These are phyloP conservation scores for Botryotinia calthae DNA, from an alignment of 2,329 filamentous ascomycete species.

Conservation along the genomic window DNA sequence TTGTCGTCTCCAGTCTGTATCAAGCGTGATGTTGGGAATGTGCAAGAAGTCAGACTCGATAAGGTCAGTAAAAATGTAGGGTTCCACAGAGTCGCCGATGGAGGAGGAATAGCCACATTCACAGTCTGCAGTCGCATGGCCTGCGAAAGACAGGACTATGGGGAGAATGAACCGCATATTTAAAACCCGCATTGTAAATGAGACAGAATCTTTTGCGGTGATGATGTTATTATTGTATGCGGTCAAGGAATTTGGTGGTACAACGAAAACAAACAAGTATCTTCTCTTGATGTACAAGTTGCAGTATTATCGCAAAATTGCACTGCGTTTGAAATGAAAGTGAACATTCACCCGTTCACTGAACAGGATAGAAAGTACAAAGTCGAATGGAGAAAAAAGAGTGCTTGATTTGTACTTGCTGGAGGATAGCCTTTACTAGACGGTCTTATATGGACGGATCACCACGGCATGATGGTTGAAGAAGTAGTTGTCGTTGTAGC, in stretches of 20 bases:
- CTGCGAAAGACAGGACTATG: background rate
- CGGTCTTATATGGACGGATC: background rate
- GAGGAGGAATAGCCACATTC: constrained; percentile 69
- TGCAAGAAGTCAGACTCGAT: constrained; percentile 71
- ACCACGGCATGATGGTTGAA: background rate
- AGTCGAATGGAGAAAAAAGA: background rate
- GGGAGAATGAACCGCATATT: constrained; percentile 7
- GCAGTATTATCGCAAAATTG: background rate
- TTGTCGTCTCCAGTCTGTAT: constrained; percentile 64
- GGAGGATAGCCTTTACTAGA: background rate
- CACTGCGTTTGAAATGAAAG: constrained; percentile 6
- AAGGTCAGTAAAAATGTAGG: constrained; percentile 62
- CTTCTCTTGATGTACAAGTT: background rate
- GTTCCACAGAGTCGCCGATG: constrained; percentile 41
- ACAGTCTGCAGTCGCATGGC: constrained; percentile 45
- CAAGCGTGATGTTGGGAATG: constrained; percentile 46
- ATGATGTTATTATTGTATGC: constrained; percentile 1
- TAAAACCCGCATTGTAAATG: background rate
- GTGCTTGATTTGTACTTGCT: background rate
- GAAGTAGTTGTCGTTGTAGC: background rate
- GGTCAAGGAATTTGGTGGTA: constrained; percentile 11
- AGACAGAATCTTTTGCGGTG: background rate
- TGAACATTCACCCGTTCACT: constrained; percentile 10
- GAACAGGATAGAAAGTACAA: background rate
- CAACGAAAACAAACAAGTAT: constrained; percentile 10